Evolutionary conservation across 805 yeast genomes (phyloP).

Genomic region (Citeromyces matritensis): DNA sequence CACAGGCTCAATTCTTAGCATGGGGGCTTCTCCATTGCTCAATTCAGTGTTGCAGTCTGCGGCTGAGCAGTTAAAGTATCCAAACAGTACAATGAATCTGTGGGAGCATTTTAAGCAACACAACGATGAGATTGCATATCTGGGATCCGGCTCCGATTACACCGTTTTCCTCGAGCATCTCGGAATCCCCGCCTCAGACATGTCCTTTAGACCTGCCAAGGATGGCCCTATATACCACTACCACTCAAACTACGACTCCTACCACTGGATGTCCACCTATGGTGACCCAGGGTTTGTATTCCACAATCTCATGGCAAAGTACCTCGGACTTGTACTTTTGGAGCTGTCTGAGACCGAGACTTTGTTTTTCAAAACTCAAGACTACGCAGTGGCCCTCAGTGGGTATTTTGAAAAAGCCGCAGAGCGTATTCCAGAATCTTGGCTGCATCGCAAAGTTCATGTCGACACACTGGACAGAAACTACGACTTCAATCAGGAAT

Average conservation of each 20-base stretch:
- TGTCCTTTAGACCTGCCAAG: conserved; percentile 30
- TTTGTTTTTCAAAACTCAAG: conserved; percentile 20
- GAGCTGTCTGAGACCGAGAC: conserved; percentile 33
- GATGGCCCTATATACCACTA: conserved; percentile 55
- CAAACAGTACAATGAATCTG: conserved; percentile 17
- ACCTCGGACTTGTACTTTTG: conserved; percentile 32
- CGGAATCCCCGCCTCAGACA: conserved; percentile 45
- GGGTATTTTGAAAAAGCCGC: conserved; percentile 20
- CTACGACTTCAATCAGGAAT: conserved; percentile 1
- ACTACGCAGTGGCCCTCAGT: conserved; percentile 22
- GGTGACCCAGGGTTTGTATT: conserved; percentile 49
- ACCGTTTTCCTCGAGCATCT: conserved; percentile 44
- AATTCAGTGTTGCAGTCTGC: conserved; percentile 26
- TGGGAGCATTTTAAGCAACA: conserved; percentile 19
- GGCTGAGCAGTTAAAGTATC: conserved; percentile 30
- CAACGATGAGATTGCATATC: conserved; percentile 20
- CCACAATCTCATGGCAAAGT: conserved; percentile 42
- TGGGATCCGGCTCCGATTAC: conserved; percentile 65
- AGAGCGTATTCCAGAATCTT: conserved; percentile 19
- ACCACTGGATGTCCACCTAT: conserved; percentile 48
- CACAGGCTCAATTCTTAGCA: conserved; percentile 32
- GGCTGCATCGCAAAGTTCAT: conserved; percentile 12
- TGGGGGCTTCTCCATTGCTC: conserved; percentile 47
- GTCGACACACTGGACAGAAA: background rate
- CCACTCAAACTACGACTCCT: conserved; percentile 64